Conservation (phyloP, 2,329 filamentous ascomycete species). For the Aureobasidium sp. region DNA sequence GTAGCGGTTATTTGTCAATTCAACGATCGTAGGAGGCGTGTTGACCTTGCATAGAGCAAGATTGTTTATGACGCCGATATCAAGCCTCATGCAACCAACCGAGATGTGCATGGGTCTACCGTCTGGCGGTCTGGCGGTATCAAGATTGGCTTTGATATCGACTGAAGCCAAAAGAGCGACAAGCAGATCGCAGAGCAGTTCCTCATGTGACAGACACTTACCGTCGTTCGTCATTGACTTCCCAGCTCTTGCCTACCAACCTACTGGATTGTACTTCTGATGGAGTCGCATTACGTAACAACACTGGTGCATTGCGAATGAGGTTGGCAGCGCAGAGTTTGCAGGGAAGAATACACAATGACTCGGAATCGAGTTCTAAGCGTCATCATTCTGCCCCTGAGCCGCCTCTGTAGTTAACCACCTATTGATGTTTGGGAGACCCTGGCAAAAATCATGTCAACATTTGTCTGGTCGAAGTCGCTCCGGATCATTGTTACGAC, state of each 20-base stretch:
- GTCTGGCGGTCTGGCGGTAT: background rate
- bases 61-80: constrained; percentile 4
- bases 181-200: background rate
- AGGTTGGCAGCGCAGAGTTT: background rate
- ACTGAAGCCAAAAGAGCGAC: background rate
- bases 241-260: background rate
- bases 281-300: background rate
- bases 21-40: background rate
- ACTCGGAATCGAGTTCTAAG: background rate
- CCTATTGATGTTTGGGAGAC: background rate
- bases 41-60: background rate
- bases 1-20: background rate
- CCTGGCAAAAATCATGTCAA: background rate
- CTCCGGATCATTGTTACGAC: background rate
- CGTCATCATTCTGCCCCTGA: constrained; percentile 1
- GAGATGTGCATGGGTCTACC: background rate
- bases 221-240: background rate
- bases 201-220: background rate
- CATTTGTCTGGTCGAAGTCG: background rate
- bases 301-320: background rate
- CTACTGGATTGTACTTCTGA: background rate
- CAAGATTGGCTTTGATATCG: background rate
- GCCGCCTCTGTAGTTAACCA: background rate
- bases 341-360: background rate
- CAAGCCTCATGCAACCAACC: constrained; percentile 3